These are phyloP conservation scores for Babesia caballi DNA, from an alignment of 169 alveolate genomes.

Conservation along the genomic window DNA sequence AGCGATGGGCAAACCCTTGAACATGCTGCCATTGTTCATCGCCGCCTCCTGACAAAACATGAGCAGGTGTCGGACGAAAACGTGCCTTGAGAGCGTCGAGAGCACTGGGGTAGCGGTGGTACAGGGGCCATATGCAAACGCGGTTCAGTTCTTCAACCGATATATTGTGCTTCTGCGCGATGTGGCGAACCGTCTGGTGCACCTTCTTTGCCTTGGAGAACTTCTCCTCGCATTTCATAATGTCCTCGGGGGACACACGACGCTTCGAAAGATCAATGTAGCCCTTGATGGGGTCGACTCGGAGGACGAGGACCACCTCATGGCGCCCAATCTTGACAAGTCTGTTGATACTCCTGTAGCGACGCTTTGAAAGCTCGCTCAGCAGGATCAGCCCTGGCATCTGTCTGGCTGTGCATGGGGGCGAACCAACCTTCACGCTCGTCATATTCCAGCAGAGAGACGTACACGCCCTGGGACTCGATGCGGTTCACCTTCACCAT, in stretches of 20 bases:
- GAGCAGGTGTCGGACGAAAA: background rate
- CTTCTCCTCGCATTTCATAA: constrained; percentile 85
- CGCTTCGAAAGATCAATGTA: constrained; percentile 94
- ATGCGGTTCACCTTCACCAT: constrained; percentile 91
- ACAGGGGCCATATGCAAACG: constrained; percentile 93
- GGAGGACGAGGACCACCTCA: constrained; percentile 93
- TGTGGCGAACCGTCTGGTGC: constrained; percentile 91
- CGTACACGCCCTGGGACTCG: constrained; percentile 96
- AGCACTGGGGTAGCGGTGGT: constrained; percentile 92
- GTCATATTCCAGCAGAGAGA: constrained; percentile 94
- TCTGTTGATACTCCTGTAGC: constrained; percentile 87
- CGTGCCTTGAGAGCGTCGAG: constrained; percentile 90
- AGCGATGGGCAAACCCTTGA: constrained; percentile 84
- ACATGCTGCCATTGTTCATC: constrained; percentile 85
- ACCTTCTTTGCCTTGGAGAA: constrained; percentile 91
- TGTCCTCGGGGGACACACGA: constrained; percentile 93
- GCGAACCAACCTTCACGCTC: constrained; percentile 88
- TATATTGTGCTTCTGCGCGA: constrained; percentile 86
- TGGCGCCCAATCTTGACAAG: constrained; percentile 84
- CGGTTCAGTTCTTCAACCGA: constrained; percentile 89
- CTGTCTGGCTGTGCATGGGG: background rate
- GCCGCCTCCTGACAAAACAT: constrained; percentile 81
- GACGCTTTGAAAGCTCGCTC: constrained; percentile 92
- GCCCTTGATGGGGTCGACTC: constrained; percentile 95
- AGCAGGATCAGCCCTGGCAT: constrained; percentile 85